Base-by-base conservation (phyloP, 1,139 yeast species). In the Saccharomyces hybrid region DNA sequence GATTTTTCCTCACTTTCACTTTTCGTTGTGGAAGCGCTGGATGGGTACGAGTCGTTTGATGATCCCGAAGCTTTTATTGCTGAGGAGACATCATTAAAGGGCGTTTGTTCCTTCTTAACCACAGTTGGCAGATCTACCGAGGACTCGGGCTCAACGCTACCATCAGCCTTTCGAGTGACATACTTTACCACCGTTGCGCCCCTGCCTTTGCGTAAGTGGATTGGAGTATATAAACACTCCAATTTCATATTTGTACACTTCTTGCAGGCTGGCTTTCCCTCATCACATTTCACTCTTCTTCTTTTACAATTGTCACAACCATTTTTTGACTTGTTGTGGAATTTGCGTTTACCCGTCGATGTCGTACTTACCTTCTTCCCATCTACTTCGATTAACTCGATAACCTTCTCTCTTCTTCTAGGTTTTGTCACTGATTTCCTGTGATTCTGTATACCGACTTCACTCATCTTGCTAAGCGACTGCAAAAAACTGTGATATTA, bases 201-300 rank as follows among this genome's bases (percentile, higher is more conserved):
- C 38, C 57, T 57, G 3, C 31, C 31, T 27, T 46, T 27, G 6
- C 31, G 29, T 3, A 46, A 14, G 13, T 46, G 28, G 11, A 34
- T 34, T 19, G 73, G 65, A 1, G 74, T 60, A 62, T 85, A 86
- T 0, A 83, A 79, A 73, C 98, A 91, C 34, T 80, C 86, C 44
- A 91, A 75, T 42, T 85, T 85, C 81, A 90, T 79, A 60, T 87
- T 84, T 55, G 76, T 72, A 70, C 98, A 91, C 70, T 89, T 89
- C 28, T 75, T 76, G 70, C 98, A 91, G 14, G 75, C 68, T 0
- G 98, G 98, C 61, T 83, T 86, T 0, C 77, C 75, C 69, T 91
- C 98, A 69, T 91, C 97, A 75, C 98, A 91, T 68, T 91, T 91
- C 49, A 91, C 96, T 54, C 97, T 75, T 62, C 97, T 79, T 61